Base-by-base conservation (phyloP, 2,329 filamentous ascomycete genomes). In the Botrytis deweyae region DNA sequence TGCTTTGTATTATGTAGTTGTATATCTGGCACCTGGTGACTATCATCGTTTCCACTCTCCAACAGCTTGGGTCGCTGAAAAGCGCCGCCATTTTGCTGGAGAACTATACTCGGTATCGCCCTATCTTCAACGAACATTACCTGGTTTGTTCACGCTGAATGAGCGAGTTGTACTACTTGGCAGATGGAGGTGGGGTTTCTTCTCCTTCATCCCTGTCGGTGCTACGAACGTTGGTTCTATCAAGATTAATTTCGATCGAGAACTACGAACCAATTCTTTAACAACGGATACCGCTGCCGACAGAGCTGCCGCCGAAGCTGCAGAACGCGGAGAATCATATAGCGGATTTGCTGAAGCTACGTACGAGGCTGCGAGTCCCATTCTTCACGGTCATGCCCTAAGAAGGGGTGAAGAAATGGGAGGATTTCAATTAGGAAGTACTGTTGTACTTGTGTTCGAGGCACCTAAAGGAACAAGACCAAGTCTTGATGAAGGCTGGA, bases 21-120 rank as follows among this genome's bases (percentile, higher is more conserved):
- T 99, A 80, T 99, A 99, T 84, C 90, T 99, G 62, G 96, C 97
- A 0, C 96, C 96, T 0, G 96, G 96, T 68, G 97, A 99, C 85
- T 99, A 99, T 84, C 96, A 99, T 84, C 93, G 95, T 77, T 99
- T 98, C 86, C 97, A 99, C 85, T 97, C 93, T 1, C 96, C 96
- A 0, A 91, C 94, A 2, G 92, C 93, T 78, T 99, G 96, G 96
- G 94, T 99, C 25, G 96, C 96, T 49, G 93, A 98, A 83, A 91
- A 91, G 77, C 91, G 97, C 62, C 93, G 96, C n/a, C 96, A 99
- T 84, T 99, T 99, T 81, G 95, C 96, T 0, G 96, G 96, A 74
- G 97, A 99, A 83, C 87, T 99, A 14, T 99, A 93, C 86, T 95
- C 92, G 72, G 96, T 99, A 7, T 97, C 94, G 0, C 96, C 96